Conservation (phyloP, 2,329 filamentous ascomycete genomes). For the Triangularia verruculosa region DNA sequence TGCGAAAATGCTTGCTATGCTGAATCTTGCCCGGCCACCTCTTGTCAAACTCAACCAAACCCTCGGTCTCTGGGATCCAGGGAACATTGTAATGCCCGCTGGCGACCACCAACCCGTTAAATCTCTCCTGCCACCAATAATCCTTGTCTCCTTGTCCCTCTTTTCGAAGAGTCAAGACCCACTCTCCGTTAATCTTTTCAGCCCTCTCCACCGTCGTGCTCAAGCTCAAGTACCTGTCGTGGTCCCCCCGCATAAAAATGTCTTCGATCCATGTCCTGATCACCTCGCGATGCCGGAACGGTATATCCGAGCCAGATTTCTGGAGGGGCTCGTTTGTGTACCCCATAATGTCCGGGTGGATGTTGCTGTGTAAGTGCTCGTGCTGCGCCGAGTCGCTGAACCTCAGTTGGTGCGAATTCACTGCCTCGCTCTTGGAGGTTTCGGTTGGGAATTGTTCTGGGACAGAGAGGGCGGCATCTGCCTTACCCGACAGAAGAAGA, state of each 20-base stretch:
- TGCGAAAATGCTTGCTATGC: conserved; percentile 41
- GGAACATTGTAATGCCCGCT: conserved; percentile 41
- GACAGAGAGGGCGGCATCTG: conserved; percentile 42
- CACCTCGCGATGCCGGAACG: conserved; percentile 53
- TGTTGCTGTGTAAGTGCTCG: conserved; percentile 57
- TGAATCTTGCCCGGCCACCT: conserved; percentile 37
- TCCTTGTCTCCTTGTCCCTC: conserved; percentile 35
- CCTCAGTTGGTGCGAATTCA: conserved; percentile 39
- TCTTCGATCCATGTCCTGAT: conserved; percentile 53
- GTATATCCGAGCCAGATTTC: conserved; percentile 51
- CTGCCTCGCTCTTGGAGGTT: conserved; percentile 35
- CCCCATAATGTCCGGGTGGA: conserved; percentile 53
- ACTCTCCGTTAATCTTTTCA: conserved; percentile 44
- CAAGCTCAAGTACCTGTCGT: conserved; percentile 41
- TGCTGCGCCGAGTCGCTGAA: conserved; percentile 55
- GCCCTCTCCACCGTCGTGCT: conserved; percentile 57
- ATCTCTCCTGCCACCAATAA: conserved; percentile 38
- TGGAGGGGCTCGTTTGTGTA: conserved; percentile 50
- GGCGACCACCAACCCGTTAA: conserved; percentile 41
- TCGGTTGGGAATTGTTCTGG: conserved; percentile 43
- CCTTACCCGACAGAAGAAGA: conserved; percentile 41
- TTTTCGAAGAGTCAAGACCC: conserved; percentile 48
- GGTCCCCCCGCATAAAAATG: conserved; percentile 31
- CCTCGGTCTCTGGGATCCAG: conserved; percentile 34
- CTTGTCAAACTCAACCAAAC: conserved; percentile 36